These are phyloP conservation scores for Candida coquimbonensis DNA, from an alignment of 805 yeast genomes.

Conservation along the genomic window DNA sequence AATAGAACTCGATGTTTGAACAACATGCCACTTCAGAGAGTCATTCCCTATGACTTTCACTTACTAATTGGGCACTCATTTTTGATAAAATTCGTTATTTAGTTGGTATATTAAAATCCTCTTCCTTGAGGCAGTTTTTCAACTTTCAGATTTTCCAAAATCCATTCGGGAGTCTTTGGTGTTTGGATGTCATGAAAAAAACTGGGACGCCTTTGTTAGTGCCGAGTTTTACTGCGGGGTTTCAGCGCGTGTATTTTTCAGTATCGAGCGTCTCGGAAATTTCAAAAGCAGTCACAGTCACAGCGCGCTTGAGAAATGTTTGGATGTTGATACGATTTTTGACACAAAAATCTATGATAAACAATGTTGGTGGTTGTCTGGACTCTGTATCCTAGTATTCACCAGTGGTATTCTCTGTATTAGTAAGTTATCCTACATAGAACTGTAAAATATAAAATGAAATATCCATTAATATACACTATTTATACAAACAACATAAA, in stretches of 20 bases:
- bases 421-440: neutral
- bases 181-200: constrained; percentile 3
- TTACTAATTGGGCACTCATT: constrained; percentile 28
- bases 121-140: constrained; percentile 5
- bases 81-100: constrained; percentile 9
- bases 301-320: neutral
- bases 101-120: neutral
- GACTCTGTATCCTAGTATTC: no score
- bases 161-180: constrained; percentile 10
- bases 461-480: no score
- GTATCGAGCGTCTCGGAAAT: neutral
- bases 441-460: neutral
- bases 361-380: no score
- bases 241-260: neutral
- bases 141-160: constrained; percentile 4
- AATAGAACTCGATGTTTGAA: no score
- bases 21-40: neutral
- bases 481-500: neutral
- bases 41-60: constrained; percentile 8
- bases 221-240: neutral
- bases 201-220: neutral
- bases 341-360: neutral
- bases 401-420: no score
- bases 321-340: constrained; percentile 8
- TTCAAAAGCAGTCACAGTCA: neutral